phyloP scores from a whole-genome alignment of 179 eudicot species.

The Camellia oleifera region DNA sequence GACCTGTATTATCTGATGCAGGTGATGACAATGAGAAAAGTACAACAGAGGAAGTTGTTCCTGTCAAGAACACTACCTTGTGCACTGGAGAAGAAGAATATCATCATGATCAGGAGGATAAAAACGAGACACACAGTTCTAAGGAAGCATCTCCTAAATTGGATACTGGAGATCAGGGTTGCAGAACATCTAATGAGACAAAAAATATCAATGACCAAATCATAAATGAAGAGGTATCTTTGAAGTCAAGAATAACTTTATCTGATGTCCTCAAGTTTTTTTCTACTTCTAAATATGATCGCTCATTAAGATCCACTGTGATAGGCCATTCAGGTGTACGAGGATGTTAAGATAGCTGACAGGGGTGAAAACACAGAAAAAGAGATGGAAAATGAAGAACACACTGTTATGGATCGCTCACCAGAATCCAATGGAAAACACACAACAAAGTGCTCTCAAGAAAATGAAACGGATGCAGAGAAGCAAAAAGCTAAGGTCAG shows the following conservation, averaged over 20 bases:
- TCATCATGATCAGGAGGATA: background rate
- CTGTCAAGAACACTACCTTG: background rate
- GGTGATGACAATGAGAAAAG: conserved; percentile 14
- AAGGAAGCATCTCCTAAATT: conserved; percentile 7
- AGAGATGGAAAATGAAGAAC: background rate
- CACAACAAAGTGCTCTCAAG: conserved; percentile 10
- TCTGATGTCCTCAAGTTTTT: background rate
- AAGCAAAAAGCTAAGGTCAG: conserved; percentile 17
- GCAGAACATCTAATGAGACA: background rate
- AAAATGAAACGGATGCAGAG: conserved; percentile 11
- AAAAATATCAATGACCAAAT: conserved; percentile 3
- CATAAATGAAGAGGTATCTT: conserved; percentile 12
- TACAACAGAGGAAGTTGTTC: background rate
- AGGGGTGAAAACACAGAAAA: background rate
- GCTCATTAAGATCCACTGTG: background rate
- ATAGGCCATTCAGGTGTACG: conserved; percentile 1
- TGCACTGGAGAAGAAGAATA: conserved; percentile 16
- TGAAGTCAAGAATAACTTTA: conserved; percentile 5
- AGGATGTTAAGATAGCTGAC: conserved; percentile 2
- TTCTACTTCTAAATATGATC: background rate
- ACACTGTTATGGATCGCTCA: background rate
- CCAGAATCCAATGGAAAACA: conserved; percentile 15
- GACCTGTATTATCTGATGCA: conserved; percentile 6
- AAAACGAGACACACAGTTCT: background rate
- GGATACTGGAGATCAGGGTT: conserved; percentile 8